Base-by-base conservation (phyloP, 2,329 filamentous ascomycete species). In the Ceratocystis albifundus region DNA sequence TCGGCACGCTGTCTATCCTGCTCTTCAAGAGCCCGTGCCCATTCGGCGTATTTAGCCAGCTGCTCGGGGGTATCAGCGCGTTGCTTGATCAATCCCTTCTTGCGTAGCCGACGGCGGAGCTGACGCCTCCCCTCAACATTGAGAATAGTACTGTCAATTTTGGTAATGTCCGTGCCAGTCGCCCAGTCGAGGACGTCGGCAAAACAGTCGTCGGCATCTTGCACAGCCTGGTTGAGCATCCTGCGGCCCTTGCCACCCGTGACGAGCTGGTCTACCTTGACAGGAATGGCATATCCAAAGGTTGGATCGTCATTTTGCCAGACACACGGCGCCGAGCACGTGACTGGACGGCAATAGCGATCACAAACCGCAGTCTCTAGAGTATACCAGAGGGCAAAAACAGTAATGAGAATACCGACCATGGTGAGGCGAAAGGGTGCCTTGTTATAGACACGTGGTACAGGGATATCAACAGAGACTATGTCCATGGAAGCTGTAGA, bases 231-330 rank as follows among this genome's bases (percentile, higher is more conserved):
- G n/a, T 72, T 72, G 15, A 74, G 72, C 2, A 78, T 55, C 1
- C 69, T 70, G 46, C 80, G 79, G 4, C 80, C 80, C 44, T 73
- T 74, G 0, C 83, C 83, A 17, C 80, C 79, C 0, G 81, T 82
- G 7, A 77, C 71, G 83, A 83, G 86, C 70, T 86, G 79, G 71
- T 87, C 84, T 12, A 86, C 71, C 74, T 86, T 86, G 66, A 84
- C 79, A 2, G 84, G 84, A 59, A 86, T 76, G 0, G 83, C 81
- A 48, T 76, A 77, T n/a, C 83, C 84, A 73, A 84, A 86, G 30
- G 79, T 79, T 0, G 84, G 84, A 71, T 86, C 84, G 59, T 82
- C 77, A 10, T 78, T 77, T 32, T 79, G 80, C 82, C 82, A 86
- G 45, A 79, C 76, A 71, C 83, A 85, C 1, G 78, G 77, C 61